Conservation (phyloP, 805 yeast species). For the Pichia nakasei region DNA sequence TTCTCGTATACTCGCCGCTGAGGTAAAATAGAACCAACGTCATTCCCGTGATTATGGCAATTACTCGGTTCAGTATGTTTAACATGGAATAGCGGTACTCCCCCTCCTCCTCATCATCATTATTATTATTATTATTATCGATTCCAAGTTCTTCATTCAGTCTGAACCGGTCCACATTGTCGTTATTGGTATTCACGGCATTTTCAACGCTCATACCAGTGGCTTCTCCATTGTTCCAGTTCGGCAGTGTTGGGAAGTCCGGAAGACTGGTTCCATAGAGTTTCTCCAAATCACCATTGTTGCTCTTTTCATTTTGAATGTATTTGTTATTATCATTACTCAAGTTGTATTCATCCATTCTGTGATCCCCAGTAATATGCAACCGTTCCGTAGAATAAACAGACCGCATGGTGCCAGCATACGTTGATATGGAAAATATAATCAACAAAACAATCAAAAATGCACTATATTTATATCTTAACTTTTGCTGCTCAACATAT, state of each 20-base stretch:
- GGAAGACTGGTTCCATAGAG: background rate
- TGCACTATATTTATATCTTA: conserved; percentile 54
- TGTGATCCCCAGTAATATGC: background rate
- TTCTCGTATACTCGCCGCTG: conserved; percentile 83
- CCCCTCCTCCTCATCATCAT: background rate
- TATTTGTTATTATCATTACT: background rate
- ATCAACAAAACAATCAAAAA: conserved; percentile 26
- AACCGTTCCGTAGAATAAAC: background rate
- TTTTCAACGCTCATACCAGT: background rate
- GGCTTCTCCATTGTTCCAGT: background rate
- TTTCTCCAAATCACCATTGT: background rate
- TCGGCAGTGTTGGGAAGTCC: background rate
- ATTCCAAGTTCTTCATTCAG: background rate
- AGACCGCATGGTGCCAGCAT: conserved; percentile 24
- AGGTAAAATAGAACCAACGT: conserved; percentile 71
- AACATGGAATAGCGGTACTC: conserved; percentile 22
- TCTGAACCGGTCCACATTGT: no score
- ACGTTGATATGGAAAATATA: conserved; percentile 28
- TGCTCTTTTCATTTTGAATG: background rate
- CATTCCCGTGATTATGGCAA: conserved; percentile 52
- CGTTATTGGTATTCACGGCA: no score
- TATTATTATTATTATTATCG: background rate
- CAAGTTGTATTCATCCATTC: no score
- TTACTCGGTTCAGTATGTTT: conserved; percentile 39
- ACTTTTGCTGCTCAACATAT: conserved; percentile 56